These are phyloP conservation scores for Oxytropis ochrocephala DNA, from an alignment of 306 rosid species.

Conservation along the genomic window DNA sequence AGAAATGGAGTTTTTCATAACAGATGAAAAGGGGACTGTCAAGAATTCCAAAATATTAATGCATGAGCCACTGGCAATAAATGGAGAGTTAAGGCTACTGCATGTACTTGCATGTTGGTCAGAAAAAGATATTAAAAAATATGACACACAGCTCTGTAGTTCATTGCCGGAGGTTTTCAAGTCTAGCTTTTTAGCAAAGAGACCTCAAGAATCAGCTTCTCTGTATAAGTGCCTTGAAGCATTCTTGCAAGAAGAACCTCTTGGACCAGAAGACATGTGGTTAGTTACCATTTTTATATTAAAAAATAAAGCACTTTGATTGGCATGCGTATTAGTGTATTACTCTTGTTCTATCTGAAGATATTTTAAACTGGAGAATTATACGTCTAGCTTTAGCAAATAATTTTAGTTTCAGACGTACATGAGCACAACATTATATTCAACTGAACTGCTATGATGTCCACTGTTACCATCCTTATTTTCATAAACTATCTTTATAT, in stretches of 20 bases:
- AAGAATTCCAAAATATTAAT: slow-evolving; percentile 50
- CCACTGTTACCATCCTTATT: not conserved
- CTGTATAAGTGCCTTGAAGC: slow-evolving; percentile 95
- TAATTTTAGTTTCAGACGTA: slow-evolving; percentile 4
- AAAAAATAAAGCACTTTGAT: slow-evolving; percentile 8
- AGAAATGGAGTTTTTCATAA: slow-evolving; percentile 57
- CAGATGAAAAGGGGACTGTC: slow-evolving; percentile 70
- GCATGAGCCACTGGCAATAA: slow-evolving; percentile 48
- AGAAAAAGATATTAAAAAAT: slow-evolving; percentile 46
- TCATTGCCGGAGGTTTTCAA: slow-evolving; percentile 90
- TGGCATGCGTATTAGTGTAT: not conserved
- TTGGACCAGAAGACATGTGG: slow-evolving; percentile 99
- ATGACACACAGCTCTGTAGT: slow-evolving; percentile 50
- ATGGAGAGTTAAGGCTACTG: slow-evolving; percentile 36
- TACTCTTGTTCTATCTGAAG: slow-evolving; percentile 8
- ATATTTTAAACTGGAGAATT: slow-evolving; percentile 3
- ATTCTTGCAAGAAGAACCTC: slow-evolving; percentile 96
- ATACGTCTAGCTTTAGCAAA: slow-evolving; percentile 14
- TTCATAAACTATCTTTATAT: slow-evolving; percentile 3
- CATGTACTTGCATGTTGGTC: slow-evolving; percentile 85
- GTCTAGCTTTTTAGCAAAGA: slow-evolving; percentile 56
- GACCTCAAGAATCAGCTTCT: slow-evolving; percentile 77
- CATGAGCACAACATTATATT: not conserved
- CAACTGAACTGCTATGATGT: not conserved
- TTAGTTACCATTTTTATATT: slow-evolving; percentile 36